These are phyloP conservation scores for Mucor circinelloides DNA, from an alignment of 371 early-diverging fungal genomes.

Conservation along the genomic window DNA sequence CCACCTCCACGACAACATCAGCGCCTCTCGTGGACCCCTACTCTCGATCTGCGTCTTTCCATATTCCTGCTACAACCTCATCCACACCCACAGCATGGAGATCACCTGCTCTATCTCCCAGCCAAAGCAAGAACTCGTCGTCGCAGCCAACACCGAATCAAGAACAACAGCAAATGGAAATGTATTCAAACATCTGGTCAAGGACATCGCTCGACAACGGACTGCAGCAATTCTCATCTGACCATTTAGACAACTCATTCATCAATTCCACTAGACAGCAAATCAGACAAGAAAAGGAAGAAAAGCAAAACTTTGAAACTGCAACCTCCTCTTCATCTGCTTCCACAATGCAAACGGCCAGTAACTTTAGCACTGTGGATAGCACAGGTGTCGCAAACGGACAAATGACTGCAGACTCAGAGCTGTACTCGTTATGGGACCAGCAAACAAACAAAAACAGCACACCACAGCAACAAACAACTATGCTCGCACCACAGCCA, in stretches of 20 bases:
- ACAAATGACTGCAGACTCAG: constrained; percentile 2
- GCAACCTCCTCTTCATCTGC: background rate
- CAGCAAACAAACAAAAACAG: background rate
- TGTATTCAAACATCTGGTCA: constrained; percentile 8
- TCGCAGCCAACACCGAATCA: background rate
- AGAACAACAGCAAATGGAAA: constrained; percentile 13
- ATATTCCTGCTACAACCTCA: constrained; percentile 15
- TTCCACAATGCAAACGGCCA: background rate
- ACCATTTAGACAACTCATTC: background rate
- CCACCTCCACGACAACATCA: background rate
- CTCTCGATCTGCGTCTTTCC: background rate
- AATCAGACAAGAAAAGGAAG: background rate
- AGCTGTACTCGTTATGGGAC: constrained; percentile 5
- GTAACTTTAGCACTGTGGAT: background rate
- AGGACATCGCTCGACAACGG: background rate
- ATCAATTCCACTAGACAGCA: constrained; percentile 1
- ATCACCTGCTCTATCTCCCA: background rate
- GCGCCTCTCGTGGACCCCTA: background rate
- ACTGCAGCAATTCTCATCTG: background rate
- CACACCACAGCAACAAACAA: background rate
- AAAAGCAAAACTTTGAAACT: background rate
- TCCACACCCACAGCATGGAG: constrained; percentile 11
- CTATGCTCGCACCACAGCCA: background rate
- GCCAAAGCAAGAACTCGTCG: background rate
- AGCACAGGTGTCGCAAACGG: background rate